Conservation (phyloP, 768 basidiomycete genomes). For the Xanthoconium purpureum region DNA sequence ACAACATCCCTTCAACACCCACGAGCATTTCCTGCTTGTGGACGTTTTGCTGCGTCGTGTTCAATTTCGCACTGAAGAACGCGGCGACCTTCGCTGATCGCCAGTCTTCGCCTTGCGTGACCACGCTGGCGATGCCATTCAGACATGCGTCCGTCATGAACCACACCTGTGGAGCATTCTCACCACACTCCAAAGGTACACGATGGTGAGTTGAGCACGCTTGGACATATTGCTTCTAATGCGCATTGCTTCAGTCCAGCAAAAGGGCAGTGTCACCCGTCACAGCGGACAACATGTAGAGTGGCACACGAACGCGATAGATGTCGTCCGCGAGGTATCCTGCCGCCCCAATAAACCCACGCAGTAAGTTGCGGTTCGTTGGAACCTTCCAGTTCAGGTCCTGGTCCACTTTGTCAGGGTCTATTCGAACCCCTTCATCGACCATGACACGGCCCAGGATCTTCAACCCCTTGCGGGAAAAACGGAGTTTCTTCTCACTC, state of each 20-base stretch:
- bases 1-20: no score
- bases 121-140: neutral
- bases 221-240: neutral
- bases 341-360: neutral
- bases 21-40: no score
- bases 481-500: neutral
- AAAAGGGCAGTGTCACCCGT: no score
- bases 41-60: no score
- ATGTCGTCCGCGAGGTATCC: slow-evolving; percentile 1
- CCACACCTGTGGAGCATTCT: neutral
- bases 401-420: slow-evolving; percentile 41
- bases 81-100: no score
- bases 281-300: no score
- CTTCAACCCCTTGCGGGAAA: neutral
- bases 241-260: neutral
- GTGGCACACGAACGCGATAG: neutral
- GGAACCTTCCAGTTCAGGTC: slow-evolving; percentile 21
- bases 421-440: slow-evolving; percentile 40
- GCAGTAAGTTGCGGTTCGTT: neutral
- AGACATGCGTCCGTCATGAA: neutral
- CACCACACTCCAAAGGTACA: neutral
- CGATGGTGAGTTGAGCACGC: neutral
- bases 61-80: no score
- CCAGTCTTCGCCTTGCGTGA: no score
- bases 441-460: slow-evolving; percentile 1